Base-by-base conservation (phyloP, 768 basidiomycete genomes). In the Hypholoma sublateritium region DNA sequence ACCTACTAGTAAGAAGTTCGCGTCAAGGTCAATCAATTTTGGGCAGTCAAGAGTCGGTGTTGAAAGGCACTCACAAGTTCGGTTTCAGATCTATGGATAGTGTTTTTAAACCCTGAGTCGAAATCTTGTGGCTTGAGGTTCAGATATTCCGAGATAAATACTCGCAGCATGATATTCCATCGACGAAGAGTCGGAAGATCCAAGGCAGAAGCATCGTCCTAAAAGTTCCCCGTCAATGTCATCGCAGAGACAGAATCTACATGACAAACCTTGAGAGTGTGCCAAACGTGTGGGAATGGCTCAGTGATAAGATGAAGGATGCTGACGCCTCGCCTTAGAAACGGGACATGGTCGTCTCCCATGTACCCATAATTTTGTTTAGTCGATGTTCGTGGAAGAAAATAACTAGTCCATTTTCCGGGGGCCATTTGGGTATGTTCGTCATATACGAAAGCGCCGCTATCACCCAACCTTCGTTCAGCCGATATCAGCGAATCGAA, bases 331-430 rank as follows among this genome's bases (percentile, higher is more conserved):
- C 77, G 74, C 36, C 76, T 72, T 49, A 96, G 65, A 76, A 99
- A 98, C 21, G 97, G 97, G 41, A 93, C 70, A 64, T 99, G 97
- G 72, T 99, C 97, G 70, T 99, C 97, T 39, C 84, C 92, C 59
- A 96, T 87, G 63, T 85, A 82, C 2, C 84, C 85, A 17, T 72
- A 67, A 58, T 78, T 80, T 35, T 67, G 59, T 21, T 75, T 72
- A 16, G 56, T 64, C 1, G 67, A 69, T 1, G 62, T 65, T 47
- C 90, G 80, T 41, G 81, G 74, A 21, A 73, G 64, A 73, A 95
- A 95, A 71, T 87, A 95, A 62, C 87, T 88, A 6, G 58, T 71
- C 80, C 81, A 85, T 51, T 74, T 73, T 3, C 73, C 79, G n/a
- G 74, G 66, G 36, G 76, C 70, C 81, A 84, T 77, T 46, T 63